These are phyloP conservation scores for Obba rivulosa DNA, from an alignment of 768 basidiomycete genomes.

Conservation along the genomic window DNA sequence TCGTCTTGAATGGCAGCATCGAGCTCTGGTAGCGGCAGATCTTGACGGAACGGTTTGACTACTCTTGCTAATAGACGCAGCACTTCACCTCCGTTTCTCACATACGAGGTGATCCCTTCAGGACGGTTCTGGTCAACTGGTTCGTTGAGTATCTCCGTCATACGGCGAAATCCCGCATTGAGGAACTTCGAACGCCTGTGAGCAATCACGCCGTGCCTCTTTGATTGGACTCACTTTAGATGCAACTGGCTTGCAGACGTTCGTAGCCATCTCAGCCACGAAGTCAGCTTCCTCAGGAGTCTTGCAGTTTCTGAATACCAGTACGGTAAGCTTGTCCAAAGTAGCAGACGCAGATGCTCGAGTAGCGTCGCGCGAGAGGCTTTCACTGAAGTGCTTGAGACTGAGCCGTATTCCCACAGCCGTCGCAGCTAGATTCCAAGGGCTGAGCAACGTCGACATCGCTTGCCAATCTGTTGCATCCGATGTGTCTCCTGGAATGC, in stretches of 20 bases:
- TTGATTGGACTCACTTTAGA: slow-evolving; percentile 47
- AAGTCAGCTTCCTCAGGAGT: slow-evolving; percentile 78
- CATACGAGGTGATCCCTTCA: slow-evolving; percentile 31
- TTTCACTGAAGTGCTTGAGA: slow-evolving; percentile 67
- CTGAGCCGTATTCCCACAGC: slow-evolving; percentile 75
- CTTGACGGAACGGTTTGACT: slow-evolving; percentile 56
- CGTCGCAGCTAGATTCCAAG: slow-evolving; percentile 80
- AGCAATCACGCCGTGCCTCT: background rate
- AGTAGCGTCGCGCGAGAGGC: slow-evolving; percentile 52
- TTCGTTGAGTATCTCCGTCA: slow-evolving; percentile 49
- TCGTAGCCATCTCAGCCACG: slow-evolving; percentile 75
- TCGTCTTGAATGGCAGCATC: slow-evolving; percentile 52
- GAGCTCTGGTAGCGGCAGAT: slow-evolving; percentile 40
- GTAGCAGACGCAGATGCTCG: slow-evolving; percentile 51
- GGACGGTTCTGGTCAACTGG: slow-evolving; percentile 21
- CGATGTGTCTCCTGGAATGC: slow-evolving; percentile 7
- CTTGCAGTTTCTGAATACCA: slow-evolving; percentile 69
- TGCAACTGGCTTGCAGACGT: slow-evolving; percentile 60
- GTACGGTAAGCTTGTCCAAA: slow-evolving; percentile 59
- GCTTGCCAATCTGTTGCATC: slow-evolving; percentile 10
- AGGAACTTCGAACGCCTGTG: slow-evolving; percentile 46
- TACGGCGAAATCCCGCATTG: slow-evolving; percentile 65
- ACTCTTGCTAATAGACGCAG: slow-evolving; percentile 66
- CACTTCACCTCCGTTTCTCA: slow-evolving; percentile 58
- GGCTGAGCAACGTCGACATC: slow-evolving; percentile 62